These are phyloP conservation scores for Candida sphagnicola DNA, from an alignment of 805 yeast genomes.

Conservation along the genomic window DNA sequence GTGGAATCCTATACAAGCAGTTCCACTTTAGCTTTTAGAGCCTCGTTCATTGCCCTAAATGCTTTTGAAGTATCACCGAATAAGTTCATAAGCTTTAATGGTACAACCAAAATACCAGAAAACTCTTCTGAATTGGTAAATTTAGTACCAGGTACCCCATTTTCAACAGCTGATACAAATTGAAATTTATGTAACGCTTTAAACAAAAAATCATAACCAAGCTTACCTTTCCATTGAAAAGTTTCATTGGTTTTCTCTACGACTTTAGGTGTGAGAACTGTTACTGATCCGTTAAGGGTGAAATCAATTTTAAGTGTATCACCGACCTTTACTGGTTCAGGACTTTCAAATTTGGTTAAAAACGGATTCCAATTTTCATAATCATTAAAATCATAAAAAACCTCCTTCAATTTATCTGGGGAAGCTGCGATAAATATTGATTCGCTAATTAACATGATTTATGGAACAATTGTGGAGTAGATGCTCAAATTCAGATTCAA, in stretches of 20 bases:
- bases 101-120: neutral
- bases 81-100: neutral
- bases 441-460: too few species aligned
- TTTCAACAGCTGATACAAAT: neutral
- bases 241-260: neutral
- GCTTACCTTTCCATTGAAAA: neutral
- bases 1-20: too few species aligned
- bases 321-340: neutral
- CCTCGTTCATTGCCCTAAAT: conserved; percentile 1
- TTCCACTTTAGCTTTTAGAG: neutral
- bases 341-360: neutral
- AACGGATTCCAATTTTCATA: conserved; percentile 3
- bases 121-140: conserved; percentile 1
- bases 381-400: neutral
- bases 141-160: neutral
- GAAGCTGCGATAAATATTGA: conserved; percentile 1
- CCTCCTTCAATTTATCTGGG: conserved; percentile 1
- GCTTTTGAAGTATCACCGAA: neutral
- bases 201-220: neutral
- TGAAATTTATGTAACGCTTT: neutral
- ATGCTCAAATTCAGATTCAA: too few species aligned
- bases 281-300: neutral
- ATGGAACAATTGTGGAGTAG: too few species aligned
- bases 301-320: conserved; percentile 1
- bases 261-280: neutral